Percentiles rank a stretch among this genome's conserved stretches.
phyloP scores from a whole-genome alignment of 2,329 filamentous ascomycete genomes.

The Venturia aucupariae region DNA sequence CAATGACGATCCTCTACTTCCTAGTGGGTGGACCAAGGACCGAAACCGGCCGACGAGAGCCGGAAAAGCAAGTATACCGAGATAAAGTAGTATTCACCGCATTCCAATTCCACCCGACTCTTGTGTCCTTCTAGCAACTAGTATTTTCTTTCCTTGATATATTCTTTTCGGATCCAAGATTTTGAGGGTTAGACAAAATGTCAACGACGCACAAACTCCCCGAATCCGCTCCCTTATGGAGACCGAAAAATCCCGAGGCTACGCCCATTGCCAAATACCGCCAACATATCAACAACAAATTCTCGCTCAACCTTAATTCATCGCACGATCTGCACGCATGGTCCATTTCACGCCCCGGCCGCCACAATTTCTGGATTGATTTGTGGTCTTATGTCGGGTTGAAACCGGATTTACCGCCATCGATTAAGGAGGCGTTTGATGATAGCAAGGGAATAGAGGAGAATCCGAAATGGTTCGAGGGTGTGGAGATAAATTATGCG shows the following conservation, averaged over 20 bases:
- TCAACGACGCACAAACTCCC: background rate
- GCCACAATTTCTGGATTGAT: conserved; percentile 16
- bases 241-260: background rate
- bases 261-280: conserved; percentile 13
- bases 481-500: conserved; percentile 64
- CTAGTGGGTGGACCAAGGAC: background rate
- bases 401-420: conserved; percentile 8
- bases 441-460: conserved; percentile 43
- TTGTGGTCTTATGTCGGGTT: conserved; percentile 12
- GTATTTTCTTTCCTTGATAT: no score
- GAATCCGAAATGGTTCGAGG: conserved; percentile 71
- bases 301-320: conserved; percentile 5
- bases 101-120: no score
- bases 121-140: no score
- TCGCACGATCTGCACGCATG: conserved; percentile 14
- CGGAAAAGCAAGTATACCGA: conserved; percentile 3
- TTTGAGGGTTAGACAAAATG: background rate
- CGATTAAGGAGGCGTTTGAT: conserved; percentile 12
- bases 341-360: conserved; percentile 5
- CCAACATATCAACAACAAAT: conserved; percentile 13
- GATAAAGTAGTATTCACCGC: background rate
- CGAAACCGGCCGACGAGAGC: background rate
- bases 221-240: conserved; percentile 9
- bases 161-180: no score
- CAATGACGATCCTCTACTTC: background rate